Evolutionary conservation across 176 grass and related monocot genomes (phyloP).

Genomic region (Musa beccarii): DNA sequence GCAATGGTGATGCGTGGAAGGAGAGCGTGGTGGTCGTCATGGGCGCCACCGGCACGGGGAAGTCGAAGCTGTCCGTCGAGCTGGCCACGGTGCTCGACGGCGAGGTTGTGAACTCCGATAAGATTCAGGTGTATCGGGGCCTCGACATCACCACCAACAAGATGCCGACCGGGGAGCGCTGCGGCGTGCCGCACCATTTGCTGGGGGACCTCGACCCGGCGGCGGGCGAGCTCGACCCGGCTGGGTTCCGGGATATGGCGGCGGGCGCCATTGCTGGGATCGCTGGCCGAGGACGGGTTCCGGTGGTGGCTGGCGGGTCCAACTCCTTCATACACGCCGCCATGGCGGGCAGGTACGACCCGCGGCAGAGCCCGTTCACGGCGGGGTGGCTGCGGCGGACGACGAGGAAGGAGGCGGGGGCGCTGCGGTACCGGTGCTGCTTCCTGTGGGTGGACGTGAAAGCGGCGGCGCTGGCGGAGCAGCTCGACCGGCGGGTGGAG

Average conservation of each 20-base stretch:
- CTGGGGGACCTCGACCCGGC: constrained; percentile 40
- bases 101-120: constrained; percentile 76
- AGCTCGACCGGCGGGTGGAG: constrained; percentile 65
- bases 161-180: constrained; percentile 32
- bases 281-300: constrained; percentile 10
- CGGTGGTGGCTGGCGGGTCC: constrained; percentile 64
- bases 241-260: constrained; percentile 31
- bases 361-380: constrained; percentile 29
- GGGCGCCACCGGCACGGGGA: constrained; percentile 65
- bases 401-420: constrained; percentile 3
- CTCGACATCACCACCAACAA: constrained; percentile 87
- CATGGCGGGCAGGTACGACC: constrained; percentile 26
- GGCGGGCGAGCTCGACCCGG: constrained; percentile 34
- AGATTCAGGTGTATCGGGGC: constrained; percentile 67
- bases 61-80: constrained; percentile 80
- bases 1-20: not conserved
- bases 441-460: constrained; percentile 70
- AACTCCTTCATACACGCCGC: constrained; percentile 72
- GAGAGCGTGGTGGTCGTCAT: constrained; percentile 52
- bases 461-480: constrained; percentile 27
- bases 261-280: constrained; percentile 15
- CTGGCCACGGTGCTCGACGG: constrained; percentile 25
- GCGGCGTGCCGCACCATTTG: constrained; percentile 64
- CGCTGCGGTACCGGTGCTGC: constrained; percentile 42
- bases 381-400: not conserved